These are phyloP conservation scores for Serendipita sp. DNA, from an alignment of 1,284 basidiomycete genomes.

Conservation along the genomic window DNA sequence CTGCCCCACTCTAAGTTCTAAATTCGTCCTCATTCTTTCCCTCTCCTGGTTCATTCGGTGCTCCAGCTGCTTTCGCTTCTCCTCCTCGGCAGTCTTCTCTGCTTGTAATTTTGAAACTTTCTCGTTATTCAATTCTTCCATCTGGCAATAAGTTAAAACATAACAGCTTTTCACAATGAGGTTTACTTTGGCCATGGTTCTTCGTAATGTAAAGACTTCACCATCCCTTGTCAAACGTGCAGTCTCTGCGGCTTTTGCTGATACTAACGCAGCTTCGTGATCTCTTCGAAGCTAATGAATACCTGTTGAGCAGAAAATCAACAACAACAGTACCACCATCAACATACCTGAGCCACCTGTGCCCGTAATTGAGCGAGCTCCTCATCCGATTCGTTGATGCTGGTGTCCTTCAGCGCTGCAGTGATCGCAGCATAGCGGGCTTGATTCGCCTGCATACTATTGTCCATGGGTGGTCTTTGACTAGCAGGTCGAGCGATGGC, in stretches of 20 bases:
- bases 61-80: slow-evolving; percentile 36
- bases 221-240: slow-evolving; percentile 40
- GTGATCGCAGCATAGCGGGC: slow-evolving; percentile 1
- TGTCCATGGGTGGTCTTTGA: neutral
- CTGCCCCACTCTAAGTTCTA: slow-evolving; percentile 45
- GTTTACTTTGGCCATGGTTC: slow-evolving; percentile 42
- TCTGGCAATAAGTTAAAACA: slow-evolving; percentile 25
- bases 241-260: slow-evolving; percentile 33
- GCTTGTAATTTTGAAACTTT: slow-evolving; percentile 43
- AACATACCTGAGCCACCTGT: neutral
- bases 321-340: neutral
- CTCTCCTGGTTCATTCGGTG: slow-evolving; percentile 50
- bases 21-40: slow-evolving; percentile 54
- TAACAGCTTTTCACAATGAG: neutral
- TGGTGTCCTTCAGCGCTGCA: neutral
- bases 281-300: neutral
- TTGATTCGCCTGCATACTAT: neutral
- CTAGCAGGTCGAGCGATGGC: neutral
- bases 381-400: neutral
- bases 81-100: slow-evolving; percentile 45
- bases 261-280: neutral
- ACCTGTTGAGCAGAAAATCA: neutral
- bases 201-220: slow-evolving; percentile 45
- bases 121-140: slow-evolving; percentile 39
- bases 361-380: neutral